Evolutionary conservation across 129 eudicot species (phyloP), one percentile per base, ranked within the genome.

Genomic region (Pittosporum tobira): DNA sequence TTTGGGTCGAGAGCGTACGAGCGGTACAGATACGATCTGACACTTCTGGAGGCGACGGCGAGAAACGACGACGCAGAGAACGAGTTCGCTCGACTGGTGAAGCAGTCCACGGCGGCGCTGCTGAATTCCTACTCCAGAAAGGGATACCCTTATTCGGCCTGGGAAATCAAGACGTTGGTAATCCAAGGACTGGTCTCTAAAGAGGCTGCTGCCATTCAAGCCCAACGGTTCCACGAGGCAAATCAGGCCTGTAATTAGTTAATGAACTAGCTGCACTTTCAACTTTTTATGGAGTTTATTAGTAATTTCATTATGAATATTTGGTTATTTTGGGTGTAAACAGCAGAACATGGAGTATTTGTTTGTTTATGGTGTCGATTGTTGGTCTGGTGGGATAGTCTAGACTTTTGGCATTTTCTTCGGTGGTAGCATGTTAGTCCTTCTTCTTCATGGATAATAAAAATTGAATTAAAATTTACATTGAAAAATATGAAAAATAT

Each of bases 21-120:
- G 71, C 83, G 95, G 65, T 89, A 67, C 88, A 74, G 86, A 27
- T 71, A 64, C 60, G 95, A 88, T 59, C 79, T 85, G 28, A 88
- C 95, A 23, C 61, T 88, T 43, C 30, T 85, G 37, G 97, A 84
- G 29, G 97, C 94, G n/a, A 80, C 94, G 15, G 51, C 71, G 27
- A 42, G 85, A 47, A 75, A 81, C 76, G 94, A 79, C 77, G 94
- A 78, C 71, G 80, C 29, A 20, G 88, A 75, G 9, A 73, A 80
- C 74, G 83, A 68, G 61, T 89, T 65, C 63, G 84, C 73, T 19
- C 34, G 78, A 62, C 75, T 89, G 23, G 69, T 85, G 63, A 85
- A 77, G 70, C 74, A 88, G 67, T 84, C 97, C 6, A 85, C 88
- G 45, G 97, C 97, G 31, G 97, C 97, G 36, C 48, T 88, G 75